Percentiles rank a stretch among this genome's conserved stretches.
Evolutionary conservation across 2,329 filamentous ascomycete species (phyloP).

Genomic region (Rosellinia necatrix): DNA sequence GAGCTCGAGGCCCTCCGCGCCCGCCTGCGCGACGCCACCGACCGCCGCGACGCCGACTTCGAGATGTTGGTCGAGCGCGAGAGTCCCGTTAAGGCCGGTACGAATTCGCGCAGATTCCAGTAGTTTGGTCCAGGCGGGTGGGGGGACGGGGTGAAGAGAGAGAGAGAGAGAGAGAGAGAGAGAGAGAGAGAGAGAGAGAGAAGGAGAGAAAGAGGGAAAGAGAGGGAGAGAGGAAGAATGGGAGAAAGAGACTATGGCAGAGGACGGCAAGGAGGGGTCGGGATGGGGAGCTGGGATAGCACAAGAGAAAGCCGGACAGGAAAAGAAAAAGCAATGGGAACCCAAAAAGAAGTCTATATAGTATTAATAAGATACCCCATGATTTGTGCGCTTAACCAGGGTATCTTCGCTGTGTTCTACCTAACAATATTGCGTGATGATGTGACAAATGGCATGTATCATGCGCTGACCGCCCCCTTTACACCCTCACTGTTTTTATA

Average conservation of each 20-base stretch:
- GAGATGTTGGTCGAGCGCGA: conserved; percentile 70
- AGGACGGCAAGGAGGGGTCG: too few species aligned
- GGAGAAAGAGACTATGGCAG: not conserved
- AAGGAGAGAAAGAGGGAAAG: not conserved
- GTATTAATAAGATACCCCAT: conserved; percentile 27
- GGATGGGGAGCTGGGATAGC: not conserved
- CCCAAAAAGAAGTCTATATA: too few species aligned
- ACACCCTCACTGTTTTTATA: not conserved
- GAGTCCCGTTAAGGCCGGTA: conserved; percentile 53
- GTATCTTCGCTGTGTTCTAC: conserved; percentile 28
- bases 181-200: not conserved
- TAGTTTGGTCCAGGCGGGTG: conserved; percentile 24
- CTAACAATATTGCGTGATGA: too few species aligned
- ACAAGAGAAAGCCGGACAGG: not conserved
- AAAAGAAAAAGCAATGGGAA: not conserved
- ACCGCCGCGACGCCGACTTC: conserved; percentile 73
- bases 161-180: not conserved
- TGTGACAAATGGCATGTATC: conserved; percentile 11
- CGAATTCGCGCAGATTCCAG: conserved; percentile 36
- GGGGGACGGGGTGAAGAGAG: not conserved
- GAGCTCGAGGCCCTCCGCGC: conserved; percentile 70
- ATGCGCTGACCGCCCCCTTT: not conserved
- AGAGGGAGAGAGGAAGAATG: not conserved
- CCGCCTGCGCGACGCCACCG: conserved; percentile 65
- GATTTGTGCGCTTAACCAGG: conserved; percentile 23